phyloP scores from a whole-genome alignment of 2,329 filamentous ascomycete genomes.

The Trichophaea hybrida region DNA sequence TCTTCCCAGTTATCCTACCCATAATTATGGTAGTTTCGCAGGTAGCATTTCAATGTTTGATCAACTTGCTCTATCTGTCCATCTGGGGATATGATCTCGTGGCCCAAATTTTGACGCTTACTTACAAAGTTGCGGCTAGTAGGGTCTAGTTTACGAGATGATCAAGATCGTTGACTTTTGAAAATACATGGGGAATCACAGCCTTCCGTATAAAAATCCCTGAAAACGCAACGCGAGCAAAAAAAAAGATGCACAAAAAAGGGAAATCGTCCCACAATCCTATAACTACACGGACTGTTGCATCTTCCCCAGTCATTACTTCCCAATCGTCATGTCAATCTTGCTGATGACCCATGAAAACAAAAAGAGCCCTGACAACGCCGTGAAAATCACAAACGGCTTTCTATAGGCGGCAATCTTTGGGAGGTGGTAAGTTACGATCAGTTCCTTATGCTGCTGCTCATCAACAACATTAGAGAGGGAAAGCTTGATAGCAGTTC shows the following conservation, averaged over 20 bases:
- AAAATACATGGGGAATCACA: background rate
- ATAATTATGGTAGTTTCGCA: no score
- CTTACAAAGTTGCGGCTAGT: no score
- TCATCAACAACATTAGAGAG: slow-evolving; percentile 85
- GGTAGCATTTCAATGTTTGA: no score
- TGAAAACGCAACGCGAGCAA: no score
- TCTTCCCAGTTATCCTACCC: no score
- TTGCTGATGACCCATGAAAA: slow-evolving; percentile 60
- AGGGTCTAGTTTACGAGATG: no score
- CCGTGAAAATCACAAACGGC: slow-evolving; percentile 65
- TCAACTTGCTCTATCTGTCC: no score
- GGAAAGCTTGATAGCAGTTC: slow-evolving; percentile 65
- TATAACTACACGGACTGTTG: no score
- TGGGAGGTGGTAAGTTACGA: slow-evolving; percentile 72
- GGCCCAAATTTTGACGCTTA: no score
- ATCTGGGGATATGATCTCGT: no score
- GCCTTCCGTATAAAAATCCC: background rate
- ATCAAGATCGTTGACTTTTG: no score
- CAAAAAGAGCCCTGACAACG: slow-evolving; percentile 58
- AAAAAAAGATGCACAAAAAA: background rate
- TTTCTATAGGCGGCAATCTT: slow-evolving; percentile 64
- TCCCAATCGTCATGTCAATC: slow-evolving; percentile 63
- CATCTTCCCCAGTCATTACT: background rate
- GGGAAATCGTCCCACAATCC: background rate
- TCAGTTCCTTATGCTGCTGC: slow-evolving; percentile 63